A percentile compares a stretch with the other conserved stretches of the same genome.
Conservation (phyloP, 495 filamentous ascomycete genomes). For the Hypoxylon trugodes region DNA sequence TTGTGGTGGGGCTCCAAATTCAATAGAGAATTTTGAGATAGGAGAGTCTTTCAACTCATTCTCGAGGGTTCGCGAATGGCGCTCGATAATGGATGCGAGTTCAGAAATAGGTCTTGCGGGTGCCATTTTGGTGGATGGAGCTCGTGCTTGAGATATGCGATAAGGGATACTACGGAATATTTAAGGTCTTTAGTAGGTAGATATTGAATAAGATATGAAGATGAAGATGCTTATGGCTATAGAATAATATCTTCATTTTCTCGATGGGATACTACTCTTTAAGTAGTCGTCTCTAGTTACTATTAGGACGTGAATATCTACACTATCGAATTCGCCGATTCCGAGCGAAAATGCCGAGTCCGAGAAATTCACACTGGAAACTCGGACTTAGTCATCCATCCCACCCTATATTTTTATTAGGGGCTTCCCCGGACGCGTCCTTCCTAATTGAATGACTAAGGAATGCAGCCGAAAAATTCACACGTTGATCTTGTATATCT, state of each 20-base stretch:
- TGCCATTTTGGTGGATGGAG: conserved; percentile 24
- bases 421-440: no score
- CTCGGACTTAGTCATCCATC: not conserved
- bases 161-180: not conserved
- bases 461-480: no score
- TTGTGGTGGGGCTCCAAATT: conserved; percentile 21
- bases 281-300: conserved; percentile 13
- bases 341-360: conserved; percentile 34
- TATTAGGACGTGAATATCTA: not conserved
- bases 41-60: conserved; percentile 30
- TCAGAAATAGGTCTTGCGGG: conserved; percentile 38
- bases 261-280: conserved; percentile 1
- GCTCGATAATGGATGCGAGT: conserved; percentile 36
- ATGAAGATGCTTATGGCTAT: not conserved
- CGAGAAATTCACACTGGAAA: not conserved
- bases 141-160: not conserved
- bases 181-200: not conserved
- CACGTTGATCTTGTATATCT: no score
- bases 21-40: conserved; percentile 32
- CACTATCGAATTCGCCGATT: conserved; percentile 11
- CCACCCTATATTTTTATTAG: not conserved
- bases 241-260: not conserved
- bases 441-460: no score
- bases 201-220: not conserved
- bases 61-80: conserved; percentile 20